A percentile compares a stretch with the other conserved stretches of the same genome.
phyloP scores from a whole-genome alignment of 192 early-diverging fungal species.

The Coemansia sp. region DNA sequence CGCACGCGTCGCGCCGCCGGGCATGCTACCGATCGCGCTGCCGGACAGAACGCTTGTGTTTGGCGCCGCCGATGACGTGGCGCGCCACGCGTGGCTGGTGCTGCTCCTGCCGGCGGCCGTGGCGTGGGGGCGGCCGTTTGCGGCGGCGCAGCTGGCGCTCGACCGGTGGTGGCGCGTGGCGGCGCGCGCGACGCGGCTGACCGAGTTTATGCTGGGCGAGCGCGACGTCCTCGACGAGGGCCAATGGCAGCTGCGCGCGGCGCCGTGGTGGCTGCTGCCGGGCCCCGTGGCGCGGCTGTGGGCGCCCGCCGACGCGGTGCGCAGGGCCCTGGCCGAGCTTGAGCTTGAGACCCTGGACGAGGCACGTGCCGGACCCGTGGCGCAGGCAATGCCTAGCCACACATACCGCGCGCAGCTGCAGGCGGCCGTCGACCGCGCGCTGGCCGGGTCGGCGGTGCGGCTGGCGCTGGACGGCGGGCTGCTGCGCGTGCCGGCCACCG shows the following conservation, averaged over 20 bases:
- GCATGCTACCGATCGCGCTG: constrained; percentile 35
- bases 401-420: constrained; percentile 35
- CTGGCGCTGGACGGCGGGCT: constrained; percentile 68
- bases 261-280: constrained; percentile 58
- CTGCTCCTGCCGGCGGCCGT: constrained; percentile 73
- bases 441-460: constrained; percentile 54
- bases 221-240: constrained; percentile 77
- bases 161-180: constrained; percentile 75
- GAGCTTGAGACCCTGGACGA: constrained; percentile 16
- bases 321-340: constrained; percentile 44
- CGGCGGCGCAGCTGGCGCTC: constrained; percentile 60
- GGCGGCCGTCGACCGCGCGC: constrained; percentile 38
- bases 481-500: constrained; percentile 83
- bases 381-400: constrained; percentile 17
- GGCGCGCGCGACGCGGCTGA: constrained; percentile 68
- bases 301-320: constrained; percentile 58
- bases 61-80: constrained; percentile 61
- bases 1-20: constrained; percentile 1
- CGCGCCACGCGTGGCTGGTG: constrained; percentile 65
- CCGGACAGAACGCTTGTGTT: no score
- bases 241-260: constrained; percentile 54
- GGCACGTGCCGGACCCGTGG: constrained; percentile 17
- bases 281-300: constrained; percentile 40
- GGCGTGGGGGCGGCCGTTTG: constrained; percentile 62
- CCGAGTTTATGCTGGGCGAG: constrained; percentile 83